Percentiles rank a stretch among this genome's conserved stretches.
phyloP scores from a whole-genome alignment of 2,329 filamentous ascomycete species.

The Onygenales sp. region DNA sequence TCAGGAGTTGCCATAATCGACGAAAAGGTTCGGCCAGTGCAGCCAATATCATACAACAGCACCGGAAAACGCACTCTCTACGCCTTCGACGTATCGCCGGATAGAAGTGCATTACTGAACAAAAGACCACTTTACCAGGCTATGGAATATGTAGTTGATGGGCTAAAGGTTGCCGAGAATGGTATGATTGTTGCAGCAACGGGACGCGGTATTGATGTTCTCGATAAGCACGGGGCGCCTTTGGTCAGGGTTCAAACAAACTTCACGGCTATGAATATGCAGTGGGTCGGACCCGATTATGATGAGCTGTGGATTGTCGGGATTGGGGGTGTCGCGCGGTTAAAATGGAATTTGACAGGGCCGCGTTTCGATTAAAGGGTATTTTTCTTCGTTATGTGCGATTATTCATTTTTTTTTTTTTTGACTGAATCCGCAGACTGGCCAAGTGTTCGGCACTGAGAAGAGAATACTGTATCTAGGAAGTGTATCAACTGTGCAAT shows the following conservation, averaged over 20 bases:
- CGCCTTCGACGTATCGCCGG: conserved; percentile 30
- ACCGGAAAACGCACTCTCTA: conserved; percentile 21
- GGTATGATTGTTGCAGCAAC: conserved; percentile 32
- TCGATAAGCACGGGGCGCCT: conserved; percentile 28
- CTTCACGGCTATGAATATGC: conserved; percentile 37
- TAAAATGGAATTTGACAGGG: conserved; percentile 28
- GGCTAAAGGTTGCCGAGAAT: conserved; percentile 33
- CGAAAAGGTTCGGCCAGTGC: not conserved
- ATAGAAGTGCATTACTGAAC: conserved; percentile 26
- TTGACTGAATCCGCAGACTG: not conserved
- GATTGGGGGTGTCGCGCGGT: conserved; percentile 28
- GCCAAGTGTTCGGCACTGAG: not conserved
- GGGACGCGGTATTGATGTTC: conserved; percentile 31
- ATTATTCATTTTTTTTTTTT: not conserved
- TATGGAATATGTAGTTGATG: conserved; percentile 32
- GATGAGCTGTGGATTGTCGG: conserved; percentile 34
- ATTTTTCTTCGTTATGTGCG: not conserved
- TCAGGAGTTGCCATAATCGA: not conserved
- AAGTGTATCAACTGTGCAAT: too few relatives aligned
- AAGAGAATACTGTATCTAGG: too few relatives aligned
- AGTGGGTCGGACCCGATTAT: conserved; percentile 31
- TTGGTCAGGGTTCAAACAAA: conserved; percentile 34
- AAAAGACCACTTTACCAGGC: conserved; percentile 32
- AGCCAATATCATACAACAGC: not conserved
- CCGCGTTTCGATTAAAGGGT: conserved; percentile 10